Conservation (phyloP, 2,329 filamentous ascomycete species). For the Ascochyta clinopodiicola region DNA sequence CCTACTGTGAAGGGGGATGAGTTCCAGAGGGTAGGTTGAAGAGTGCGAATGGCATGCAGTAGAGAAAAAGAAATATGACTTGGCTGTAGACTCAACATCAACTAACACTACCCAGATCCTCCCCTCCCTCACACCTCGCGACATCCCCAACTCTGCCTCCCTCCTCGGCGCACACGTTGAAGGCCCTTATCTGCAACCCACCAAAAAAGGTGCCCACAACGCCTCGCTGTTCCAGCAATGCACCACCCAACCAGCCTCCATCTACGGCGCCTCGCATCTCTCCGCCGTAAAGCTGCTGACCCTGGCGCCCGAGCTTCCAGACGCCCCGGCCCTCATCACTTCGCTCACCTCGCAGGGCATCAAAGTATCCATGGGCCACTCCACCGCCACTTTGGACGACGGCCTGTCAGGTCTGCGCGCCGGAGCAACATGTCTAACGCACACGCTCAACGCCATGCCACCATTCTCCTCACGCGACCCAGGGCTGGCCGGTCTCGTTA, state of each 20-base stretch:
- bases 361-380: conserved; percentile 59
- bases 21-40: conserved; percentile 50
- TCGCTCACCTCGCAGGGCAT: conserved; percentile 51
- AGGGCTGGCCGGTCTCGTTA: conserved; percentile 56
- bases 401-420: conserved; percentile 55
- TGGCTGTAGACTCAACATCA: not conserved
- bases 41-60: no score
- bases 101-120: conserved; percentile 51
- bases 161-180: conserved; percentile 64
- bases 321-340: conserved; percentile 51
- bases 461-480: conserved; percentile 59
- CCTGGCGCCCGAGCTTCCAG: conserved; percentile 59
- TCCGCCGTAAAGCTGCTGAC: conserved; percentile 58
- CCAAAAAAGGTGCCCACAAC: conserved; percentile 63
- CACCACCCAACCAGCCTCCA: conserved; percentile 38
- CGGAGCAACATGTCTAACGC: conserved; percentile 61
- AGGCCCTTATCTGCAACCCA: conserved; percentile 61
- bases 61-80: no score
- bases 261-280: conserved; percentile 57
- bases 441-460: conserved; percentile 63
- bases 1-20: conserved; percentile 57
- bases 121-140: conserved; percentile 54
- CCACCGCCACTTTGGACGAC: conserved; percentile 55
- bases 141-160: conserved; percentile 53
- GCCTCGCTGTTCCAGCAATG: conserved; percentile 53